Conservation (phyloP, 768 basidiomycete species). For the Candolleomyces eurysporus region DNA sequence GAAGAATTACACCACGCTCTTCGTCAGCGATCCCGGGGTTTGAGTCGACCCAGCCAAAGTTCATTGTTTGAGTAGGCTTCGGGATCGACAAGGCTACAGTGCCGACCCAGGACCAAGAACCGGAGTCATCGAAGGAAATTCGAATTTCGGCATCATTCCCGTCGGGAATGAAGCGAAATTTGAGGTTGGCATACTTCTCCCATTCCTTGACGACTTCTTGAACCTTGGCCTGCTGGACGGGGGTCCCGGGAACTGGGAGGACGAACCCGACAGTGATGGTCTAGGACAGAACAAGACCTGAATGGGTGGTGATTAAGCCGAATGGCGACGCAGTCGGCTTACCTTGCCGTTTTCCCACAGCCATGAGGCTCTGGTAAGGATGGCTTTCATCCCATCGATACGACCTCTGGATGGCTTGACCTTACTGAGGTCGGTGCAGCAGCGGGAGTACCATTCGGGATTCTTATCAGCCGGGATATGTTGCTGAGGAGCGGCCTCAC, state of each 20-base stretch:
- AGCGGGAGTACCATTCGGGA: background rate
- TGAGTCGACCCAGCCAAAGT: constrained; percentile 14
- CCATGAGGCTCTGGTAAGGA: background rate
- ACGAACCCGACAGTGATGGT: constrained; percentile 4
- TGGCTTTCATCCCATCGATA: constrained; percentile 4
- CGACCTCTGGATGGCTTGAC: background rate
- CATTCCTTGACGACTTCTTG: constrained; percentile 14
- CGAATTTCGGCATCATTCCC: constrained; percentile 5
- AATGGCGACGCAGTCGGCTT: background rate
- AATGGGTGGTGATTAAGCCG: background rate
- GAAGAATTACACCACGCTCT: constrained; percentile 16
- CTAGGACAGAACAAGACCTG: background rate
- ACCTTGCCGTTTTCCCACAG: constrained; percentile 9
- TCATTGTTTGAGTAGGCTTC: constrained; percentile 8
- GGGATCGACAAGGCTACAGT: constrained; percentile 3
- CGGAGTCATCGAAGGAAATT: constrained; percentile 9
- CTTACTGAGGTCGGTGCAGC: background rate
- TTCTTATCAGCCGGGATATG: background rate
- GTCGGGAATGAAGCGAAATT: constrained; percentile 5
- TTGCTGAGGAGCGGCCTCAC: background rate
- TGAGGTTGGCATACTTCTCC: constrained; percentile 15
- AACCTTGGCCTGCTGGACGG: constrained; percentile 11
- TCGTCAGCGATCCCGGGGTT: background rate
- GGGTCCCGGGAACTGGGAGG: background rate
- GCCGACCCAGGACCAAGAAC: constrained; percentile 17